Base-by-base conservation (phyloP, 2,329 filamentous ascomycete genomes). In the Chalaropsis thielavioides region DNA sequence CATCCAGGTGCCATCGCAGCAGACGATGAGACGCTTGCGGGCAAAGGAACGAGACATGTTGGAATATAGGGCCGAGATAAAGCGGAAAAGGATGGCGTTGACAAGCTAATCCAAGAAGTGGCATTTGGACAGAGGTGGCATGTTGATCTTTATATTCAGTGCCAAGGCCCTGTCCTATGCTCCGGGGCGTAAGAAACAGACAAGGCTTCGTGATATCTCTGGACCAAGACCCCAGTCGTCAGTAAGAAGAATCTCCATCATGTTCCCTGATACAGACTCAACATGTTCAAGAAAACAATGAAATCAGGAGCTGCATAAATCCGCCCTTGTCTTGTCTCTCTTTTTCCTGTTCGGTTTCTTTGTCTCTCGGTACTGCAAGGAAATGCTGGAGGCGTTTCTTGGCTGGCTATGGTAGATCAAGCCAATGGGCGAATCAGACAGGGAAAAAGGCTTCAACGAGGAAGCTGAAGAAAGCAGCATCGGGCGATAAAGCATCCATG, bases 1-100 rank as follows among this genome's bases (percentile, higher is more conserved):
- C 75, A 80, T 78, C 79, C 79, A 81, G 3, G 79, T 81, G 19
- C 80, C 79, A 69, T 81, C 79, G 69, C 80, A 82, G 67, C 79
- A 81, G 24, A 80, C 72, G 24, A 81, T 76, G 65, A 81, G 73
- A 22, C 79, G 76, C 72, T 81, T 81, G 67, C 44, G 61, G 40
- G 46, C 24, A 58, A 46, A 43, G 17, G 43, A 62, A 44, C n/a
- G 19, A 24, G 41, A 27, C 63, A 64, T 64, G 24, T 3, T 49
- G 13, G 11, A 35, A 27, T 49, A 46, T 3, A 6, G 3, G 19
- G n/a, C 38, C 8, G 35, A 49, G 40, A 49, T 15, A 17, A 8
- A 44, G 8, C 22, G 54, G 8, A 46, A 10, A 46, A 31, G 24
- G 15, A 19, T 19, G 2, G 4, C 8, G 15, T 19, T 35, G 27